Evolutionary conservation across 2,329 filamentous ascomycete genomes (phyloP), one percentile per base, ranked within the genome.

Genomic region (Elsinoe arachidis): DNA sequence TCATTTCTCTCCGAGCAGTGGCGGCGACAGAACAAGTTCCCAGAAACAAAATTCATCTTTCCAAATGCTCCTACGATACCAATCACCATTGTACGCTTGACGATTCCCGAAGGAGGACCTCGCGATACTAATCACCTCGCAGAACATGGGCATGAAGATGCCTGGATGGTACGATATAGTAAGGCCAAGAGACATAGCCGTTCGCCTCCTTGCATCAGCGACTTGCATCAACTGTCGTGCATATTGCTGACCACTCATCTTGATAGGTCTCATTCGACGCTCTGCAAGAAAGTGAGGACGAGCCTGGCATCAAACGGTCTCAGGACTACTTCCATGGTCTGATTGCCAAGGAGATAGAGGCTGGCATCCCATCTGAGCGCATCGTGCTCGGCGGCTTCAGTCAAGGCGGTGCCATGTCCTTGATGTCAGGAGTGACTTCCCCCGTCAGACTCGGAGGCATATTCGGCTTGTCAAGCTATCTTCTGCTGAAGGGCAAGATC

Each of bases 41-140:
- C 90, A 58, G 87, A 96, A 73, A 88, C 96, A 70, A 87, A 92
- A 69, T 97, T 97, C 72, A 83, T 99, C 68, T 86, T 99, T 71
- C 93, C 93, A 14, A 88, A 96, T 74, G 93, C 93, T 26, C 90
- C 92, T 4, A 74, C 73, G 37, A 93, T 95, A 56, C 90, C 90
- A 33, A 89, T 96, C 68, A 91, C 90, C n/a, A 77, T 85, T 65
- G 86, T 90, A 73, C 67, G 12, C 52, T 43, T 19, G 58, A 57
- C 37, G n/a, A 6, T 10, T 1, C 37, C 14, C 51, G 37, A 54
- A 53, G 34, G 33, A 43, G 26, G 38, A 35, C 23, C 34, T 52
- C 17, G 21, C 39, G 37, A 39, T 17, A 10, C 37, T 23, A 34
- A 39, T 9, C 6, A 41, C 21, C 56, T 10, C 52, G 49, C 63